Evolutionary conservation across 2,329 filamentous ascomycete species (phyloP), one percentile per base, ranked within the genome.

Genomic region (Fusarium lyarnte): DNA sequence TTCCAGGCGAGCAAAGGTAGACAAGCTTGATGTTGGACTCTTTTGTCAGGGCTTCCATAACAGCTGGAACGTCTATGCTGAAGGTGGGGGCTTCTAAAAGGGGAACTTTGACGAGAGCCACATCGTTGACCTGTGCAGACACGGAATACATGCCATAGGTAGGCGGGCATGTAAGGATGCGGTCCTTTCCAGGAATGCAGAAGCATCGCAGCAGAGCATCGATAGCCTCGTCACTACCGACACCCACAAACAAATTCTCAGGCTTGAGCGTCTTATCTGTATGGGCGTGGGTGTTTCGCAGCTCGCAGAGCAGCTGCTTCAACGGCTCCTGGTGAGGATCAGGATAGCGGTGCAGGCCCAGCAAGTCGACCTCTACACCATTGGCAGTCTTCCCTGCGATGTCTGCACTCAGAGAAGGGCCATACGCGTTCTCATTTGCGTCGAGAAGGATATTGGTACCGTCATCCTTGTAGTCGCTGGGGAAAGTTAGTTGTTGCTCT

Each of bases 101-200:
- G 1, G 95, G 94, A n/a, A 98, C 91, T 80, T 93, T 94, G 75
- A 97, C 92, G 31, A 98, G 89, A 49, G 88, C 88, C 25, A 99
- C 87, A 79, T 98, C 96, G 84, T 99, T 99, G 75, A 98, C 92
- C 80, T 97, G 93, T 2, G 96, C 96, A 11, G 94, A 97, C 23
- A 99, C 96, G 51, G 90, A 87, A 85, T 99, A 99, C 96, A 99
- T 99, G 84, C 96, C 96, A 81, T 99, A 99, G 2, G 96, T 99
- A 2, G 96, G 96, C 23, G 96, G 96, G 79, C 95, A 98, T 45
- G 94, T 95, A 39, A 99, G 88, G 79, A 99, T 97, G 79, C 93
- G 94, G 83, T 99, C 96, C 74, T 87, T 88, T 49, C 92, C 94
- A 2, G 96, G 96, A 4, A 90, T 85, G 84, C 96, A 99, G 85